These are phyloP conservation scores for Crithidia brevicula DNA, from an alignment of 208 protist species.

Conservation along the genomic window DNA sequence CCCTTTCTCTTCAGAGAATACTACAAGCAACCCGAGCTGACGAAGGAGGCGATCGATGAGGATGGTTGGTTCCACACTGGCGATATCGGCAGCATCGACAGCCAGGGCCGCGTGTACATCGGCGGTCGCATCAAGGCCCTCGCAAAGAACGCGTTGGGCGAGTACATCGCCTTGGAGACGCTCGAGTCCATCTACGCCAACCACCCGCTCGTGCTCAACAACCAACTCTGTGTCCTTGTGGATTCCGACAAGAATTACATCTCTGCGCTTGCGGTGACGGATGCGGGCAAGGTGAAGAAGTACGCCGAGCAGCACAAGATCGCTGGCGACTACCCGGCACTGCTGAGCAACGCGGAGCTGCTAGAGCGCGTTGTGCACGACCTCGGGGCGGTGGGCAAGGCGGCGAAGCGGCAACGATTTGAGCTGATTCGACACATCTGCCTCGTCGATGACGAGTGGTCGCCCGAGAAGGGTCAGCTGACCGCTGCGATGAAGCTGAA, in stretches of 20 bases:
- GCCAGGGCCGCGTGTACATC: constrained; percentile 60
- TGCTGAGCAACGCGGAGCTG: constrained; percentile 35
- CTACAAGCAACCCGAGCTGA: constrained; percentile 89
- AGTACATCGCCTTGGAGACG: constrained; percentile 91
- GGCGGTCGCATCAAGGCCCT: constrained; percentile 93
- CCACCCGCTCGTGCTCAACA: constrained; percentile 51
- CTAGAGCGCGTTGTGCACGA: neutral
- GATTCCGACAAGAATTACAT: constrained; percentile 30
- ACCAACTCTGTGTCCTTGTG: constrained; percentile 32
- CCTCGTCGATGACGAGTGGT: constrained; percentile 75
- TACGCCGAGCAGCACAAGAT: neutral
- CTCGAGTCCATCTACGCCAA: constrained; percentile 76
- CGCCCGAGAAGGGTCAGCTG: constrained; percentile 75
- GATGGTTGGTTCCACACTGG: constrained; percentile 93
- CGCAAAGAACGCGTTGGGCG: constrained; percentile 89
- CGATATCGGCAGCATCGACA: constrained; percentile 70
- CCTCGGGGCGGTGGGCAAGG: neutral
- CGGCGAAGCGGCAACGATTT: constrained; percentile 34
- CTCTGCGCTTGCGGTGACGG: constrained; percentile 58
- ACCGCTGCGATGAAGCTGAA: constrained; percentile 83
- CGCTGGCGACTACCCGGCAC: constrained; percentile 25
- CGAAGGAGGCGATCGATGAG: constrained; percentile 74
- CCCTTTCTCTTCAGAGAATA: constrained; percentile 90
- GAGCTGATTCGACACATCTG: constrained; percentile 58
- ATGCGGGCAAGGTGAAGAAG: neutral